phyloP scores from a whole-genome alignment of 768 basidiomycete species.

The Chalciporus piperatus region DNA sequence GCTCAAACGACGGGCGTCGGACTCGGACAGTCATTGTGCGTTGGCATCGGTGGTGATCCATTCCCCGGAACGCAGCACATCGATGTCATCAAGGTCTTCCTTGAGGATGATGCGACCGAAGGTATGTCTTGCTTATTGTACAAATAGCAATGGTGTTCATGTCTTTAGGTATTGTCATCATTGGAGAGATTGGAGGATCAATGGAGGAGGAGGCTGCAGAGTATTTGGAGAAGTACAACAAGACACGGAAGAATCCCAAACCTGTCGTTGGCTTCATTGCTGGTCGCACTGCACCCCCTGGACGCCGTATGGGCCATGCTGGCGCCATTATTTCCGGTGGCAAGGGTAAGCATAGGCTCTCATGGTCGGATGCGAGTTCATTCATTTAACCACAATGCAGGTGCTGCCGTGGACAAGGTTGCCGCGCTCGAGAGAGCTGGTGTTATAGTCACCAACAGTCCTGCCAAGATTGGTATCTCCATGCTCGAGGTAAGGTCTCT shows the following conservation, averaged over 20 bases:
- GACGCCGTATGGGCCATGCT: slow-evolving; percentile 96
- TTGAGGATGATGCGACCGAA: slow-evolving; percentile 91
- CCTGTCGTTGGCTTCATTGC: slow-evolving; percentile 98
- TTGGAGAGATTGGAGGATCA: slow-evolving; percentile 97
- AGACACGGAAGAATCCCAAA: slow-evolving; percentile 81
- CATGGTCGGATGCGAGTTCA: neutral
- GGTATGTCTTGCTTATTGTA: slow-evolving; percentile 42
- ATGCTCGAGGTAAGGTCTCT: slow-evolving; percentile 75
- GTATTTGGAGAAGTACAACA: slow-evolving; percentile 91
- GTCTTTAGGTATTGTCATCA: slow-evolving; percentile 83
- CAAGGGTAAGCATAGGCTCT: slow-evolving; percentile 60
- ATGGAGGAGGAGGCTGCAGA: slow-evolving; percentile 99
- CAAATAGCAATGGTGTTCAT: slow-evolving; percentile 2
- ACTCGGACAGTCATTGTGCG: slow-evolving; percentile 92
- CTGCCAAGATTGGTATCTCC: slow-evolving; percentile 87
- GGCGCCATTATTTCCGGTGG: slow-evolving; percentile 98
- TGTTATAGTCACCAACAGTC: slow-evolving; percentile 90
- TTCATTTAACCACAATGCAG: slow-evolving; percentile 33
- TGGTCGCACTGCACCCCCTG: slow-evolving; percentile 95
- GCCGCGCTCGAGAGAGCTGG: slow-evolving; percentile 88
- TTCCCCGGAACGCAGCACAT: slow-evolving; percentile 96
- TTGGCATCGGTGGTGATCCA: slow-evolving; percentile 97
- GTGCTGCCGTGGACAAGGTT: slow-evolving; percentile 93
- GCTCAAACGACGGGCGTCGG: slow-evolving; percentile 95
- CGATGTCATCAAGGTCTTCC: slow-evolving; percentile 94